These are phyloP conservation scores for Dactylellina haptotyla DNA, from an alignment of 2,329 filamentous ascomycete species.

Conservation along the genomic window DNA sequence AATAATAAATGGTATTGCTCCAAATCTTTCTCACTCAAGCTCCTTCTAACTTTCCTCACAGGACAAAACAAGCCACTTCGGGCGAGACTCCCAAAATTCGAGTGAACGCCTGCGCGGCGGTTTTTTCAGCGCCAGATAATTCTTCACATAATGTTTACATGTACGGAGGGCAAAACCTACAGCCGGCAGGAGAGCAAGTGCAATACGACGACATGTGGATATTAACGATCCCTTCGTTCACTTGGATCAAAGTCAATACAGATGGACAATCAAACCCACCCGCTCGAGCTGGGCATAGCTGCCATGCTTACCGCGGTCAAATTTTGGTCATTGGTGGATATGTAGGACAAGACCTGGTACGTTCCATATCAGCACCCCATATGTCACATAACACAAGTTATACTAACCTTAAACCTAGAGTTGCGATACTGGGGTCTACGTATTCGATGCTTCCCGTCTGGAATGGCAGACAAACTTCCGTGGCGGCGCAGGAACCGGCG, in stretches of 20 bases:
- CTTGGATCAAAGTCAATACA: conserved; percentile 75
- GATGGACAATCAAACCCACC: conserved; percentile 64
- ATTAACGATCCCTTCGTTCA: conserved; percentile 80
- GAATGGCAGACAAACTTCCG: conserved; percentile 77
- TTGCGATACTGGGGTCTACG: conserved; percentile 76
- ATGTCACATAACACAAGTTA: not conserved
- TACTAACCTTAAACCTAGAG: conserved; percentile 57
- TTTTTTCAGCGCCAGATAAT: conserved; percentile 76
- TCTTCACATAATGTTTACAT: conserved; percentile 81
- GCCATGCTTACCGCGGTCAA: conserved; percentile 80
- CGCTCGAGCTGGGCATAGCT: conserved; percentile 77
- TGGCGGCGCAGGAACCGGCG: conserved; percentile 69
- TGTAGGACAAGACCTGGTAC: conserved; percentile 65
- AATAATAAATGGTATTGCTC: conserved; percentile 71
- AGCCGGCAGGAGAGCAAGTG: conserved; percentile 69
- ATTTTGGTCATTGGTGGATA: conserved; percentile 82
- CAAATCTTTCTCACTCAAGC: not conserved
- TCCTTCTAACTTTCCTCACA: not conserved
- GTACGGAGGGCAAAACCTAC: conserved; percentile 79
- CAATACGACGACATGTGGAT: conserved; percentile 82
- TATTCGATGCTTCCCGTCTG: conserved; percentile 78
- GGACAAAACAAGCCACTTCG: conserved; percentile 70
- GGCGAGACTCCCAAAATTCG: conserved; percentile 69
- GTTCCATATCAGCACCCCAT: not conserved
- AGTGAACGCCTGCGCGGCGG: conserved; percentile 76